Conservation (phyloP, 108 stramenopile species). For the Epithemia pelagica region DNA sequence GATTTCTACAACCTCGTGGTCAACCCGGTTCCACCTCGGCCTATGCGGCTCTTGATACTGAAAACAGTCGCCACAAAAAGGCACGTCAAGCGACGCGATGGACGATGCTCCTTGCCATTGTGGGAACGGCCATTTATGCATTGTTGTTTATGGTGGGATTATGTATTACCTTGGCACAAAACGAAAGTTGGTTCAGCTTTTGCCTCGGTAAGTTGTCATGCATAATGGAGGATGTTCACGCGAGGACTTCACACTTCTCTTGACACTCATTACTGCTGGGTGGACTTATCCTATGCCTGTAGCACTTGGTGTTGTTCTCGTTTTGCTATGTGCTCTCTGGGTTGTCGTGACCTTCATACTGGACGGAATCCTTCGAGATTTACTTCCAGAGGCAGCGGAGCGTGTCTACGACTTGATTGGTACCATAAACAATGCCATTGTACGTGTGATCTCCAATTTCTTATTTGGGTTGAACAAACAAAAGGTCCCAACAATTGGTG, state of each 20-base stretch:
- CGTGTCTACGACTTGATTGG: not conserved
- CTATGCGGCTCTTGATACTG: not conserved
- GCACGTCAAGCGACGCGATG: conserved; percentile 2
- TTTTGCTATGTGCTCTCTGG: not conserved
- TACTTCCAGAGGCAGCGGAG: not conserved
- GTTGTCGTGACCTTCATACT: not conserved
- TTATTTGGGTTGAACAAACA: not conserved
- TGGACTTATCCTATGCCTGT: no score
- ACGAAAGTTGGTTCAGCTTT: not conserved
- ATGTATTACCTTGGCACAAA: not conserved
- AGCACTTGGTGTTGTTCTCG: not conserved
- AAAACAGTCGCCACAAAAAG: not conserved
- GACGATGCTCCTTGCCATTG: conserved; percentile 6
- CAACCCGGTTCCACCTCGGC: not conserved
- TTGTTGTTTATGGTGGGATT: not conserved
- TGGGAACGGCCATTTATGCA: not conserved
- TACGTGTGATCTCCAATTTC: not conserved
- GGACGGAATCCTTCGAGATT: not conserved
- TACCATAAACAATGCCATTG: not conserved
- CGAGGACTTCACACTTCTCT: no score
- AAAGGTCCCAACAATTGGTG: not conserved
- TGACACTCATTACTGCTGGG: no score
- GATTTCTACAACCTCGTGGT: conserved; percentile 6
- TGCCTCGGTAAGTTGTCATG: not conserved
- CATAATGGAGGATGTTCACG: no score